Conservation (phyloP, 139 green algal genomes). For the Desmodesmus armatus region DNA sequence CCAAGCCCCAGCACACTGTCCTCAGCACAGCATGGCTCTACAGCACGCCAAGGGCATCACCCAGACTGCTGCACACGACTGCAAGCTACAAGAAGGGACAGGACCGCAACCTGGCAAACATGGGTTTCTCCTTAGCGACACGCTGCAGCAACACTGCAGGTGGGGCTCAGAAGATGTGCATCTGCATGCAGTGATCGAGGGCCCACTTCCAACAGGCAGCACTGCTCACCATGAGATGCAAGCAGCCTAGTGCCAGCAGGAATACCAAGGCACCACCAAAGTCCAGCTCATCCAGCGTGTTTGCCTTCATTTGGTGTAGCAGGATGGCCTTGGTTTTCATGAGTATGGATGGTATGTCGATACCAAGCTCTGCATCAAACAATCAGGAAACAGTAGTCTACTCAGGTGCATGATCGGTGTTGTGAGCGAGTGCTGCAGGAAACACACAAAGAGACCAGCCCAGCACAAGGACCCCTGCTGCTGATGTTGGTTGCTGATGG, state of each 20-base stretch:
- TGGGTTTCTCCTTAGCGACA: too few relatives aligned
- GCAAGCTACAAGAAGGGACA: too few relatives aligned
- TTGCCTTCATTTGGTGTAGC: constrained; percentile 66
- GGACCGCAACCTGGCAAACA: too few relatives aligned
- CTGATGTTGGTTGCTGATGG: neutral
- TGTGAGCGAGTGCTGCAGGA: neutral
- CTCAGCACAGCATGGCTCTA: too few relatives aligned
- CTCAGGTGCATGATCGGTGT: neutral
- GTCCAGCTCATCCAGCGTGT: constrained; percentile 83
- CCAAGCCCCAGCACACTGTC: too few relatives aligned
- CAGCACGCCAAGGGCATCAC: too few relatives aligned
- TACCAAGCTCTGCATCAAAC: constrained; percentile 88
- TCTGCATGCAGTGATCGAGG: too few relatives aligned
- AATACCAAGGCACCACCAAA: constrained; percentile 93
- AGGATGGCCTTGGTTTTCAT: constrained; percentile 79
- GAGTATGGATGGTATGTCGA: constrained; percentile 89
- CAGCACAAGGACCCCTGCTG: neutral
- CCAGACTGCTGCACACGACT: too few relatives aligned
- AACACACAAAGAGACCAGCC: too few relatives aligned
- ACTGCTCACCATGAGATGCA: constrained; percentile 87
- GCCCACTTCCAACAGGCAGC: too few relatives aligned
- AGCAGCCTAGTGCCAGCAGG: constrained; percentile 73
- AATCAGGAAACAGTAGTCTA: neutral
- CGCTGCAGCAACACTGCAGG: too few relatives aligned
- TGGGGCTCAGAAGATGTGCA: too few relatives aligned